Base-by-base conservation (phyloP, 768 basidiomycete species). In the Lentinula sp. region DNA sequence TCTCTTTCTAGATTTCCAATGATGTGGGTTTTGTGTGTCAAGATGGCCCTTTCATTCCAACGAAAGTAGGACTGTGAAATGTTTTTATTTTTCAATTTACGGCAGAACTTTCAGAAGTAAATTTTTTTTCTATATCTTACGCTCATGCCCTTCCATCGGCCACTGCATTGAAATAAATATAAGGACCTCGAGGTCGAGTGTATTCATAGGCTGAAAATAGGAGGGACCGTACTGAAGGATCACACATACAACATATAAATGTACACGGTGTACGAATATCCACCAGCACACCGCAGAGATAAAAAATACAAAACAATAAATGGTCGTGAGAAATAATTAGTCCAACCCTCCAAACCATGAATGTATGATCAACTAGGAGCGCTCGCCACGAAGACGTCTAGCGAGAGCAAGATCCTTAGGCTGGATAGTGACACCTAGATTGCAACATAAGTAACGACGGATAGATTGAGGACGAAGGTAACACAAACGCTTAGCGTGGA, bases 381-480 rank as follows among this genome's bases (percentile, higher is more conserved):
- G 84, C 79, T 92, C 91, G 69, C 91, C 91, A 63, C 91, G 84
- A 74, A 94, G 85, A 72, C 91, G 89, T 68, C 91, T 82, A 63
- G 91, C 91, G 62, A 94, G 81, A 42, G 91, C 90, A 55, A 93
- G 88, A 73, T 93, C 91, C 80, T 93, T 93, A 67, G 91, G 91
- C 83, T 91, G 89, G 69, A 84, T 84, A 61, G 83, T 84, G 64
- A 85, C 83, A 75, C 78, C 76, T 79, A 35, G 60, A 50, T 50
- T 61, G 39, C 40, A 56, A 39, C 49, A 35, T 51, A 10, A 62
- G 67, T 62, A 48, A 65, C 5, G 7, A 16, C 21, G 62, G 58
- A 61, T 39, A 39, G 37, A 59, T 57, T 32, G 34, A 9, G 21
- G 18, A n/a, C 21, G n/a, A 52, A 4, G 69, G 69, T 62, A 62